These are phyloP conservation scores for Lepidium aucheri DNA, from an alignment of 345 rosid genomes.

Conservation along the genomic window DNA sequence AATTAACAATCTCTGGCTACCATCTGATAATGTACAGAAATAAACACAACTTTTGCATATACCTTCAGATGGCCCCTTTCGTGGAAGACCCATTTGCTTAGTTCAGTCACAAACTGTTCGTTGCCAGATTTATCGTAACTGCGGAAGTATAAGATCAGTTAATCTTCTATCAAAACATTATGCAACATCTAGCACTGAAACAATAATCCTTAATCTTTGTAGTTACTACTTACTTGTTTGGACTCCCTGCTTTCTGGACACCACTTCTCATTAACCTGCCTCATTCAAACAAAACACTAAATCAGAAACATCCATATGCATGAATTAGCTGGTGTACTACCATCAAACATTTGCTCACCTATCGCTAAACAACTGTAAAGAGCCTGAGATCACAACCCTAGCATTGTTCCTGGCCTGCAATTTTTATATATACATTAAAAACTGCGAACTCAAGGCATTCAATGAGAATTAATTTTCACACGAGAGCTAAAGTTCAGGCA, in stretches of 20 bases:
- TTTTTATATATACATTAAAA: not conserved
- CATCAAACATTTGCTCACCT: conserved; percentile 28
- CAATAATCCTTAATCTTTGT: not conserved
- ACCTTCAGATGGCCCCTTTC: conserved; percentile 73
- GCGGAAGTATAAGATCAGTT: conserved; percentile 18
- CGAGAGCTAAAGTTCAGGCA: not conserved
- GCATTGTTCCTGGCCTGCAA: conserved; percentile 78
- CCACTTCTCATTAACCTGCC: conserved; percentile 48
- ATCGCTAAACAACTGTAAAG: conserved; percentile 54
- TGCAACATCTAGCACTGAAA: not conserved
- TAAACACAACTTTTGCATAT: not conserved
- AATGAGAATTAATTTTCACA: not conserved
- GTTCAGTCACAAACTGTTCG: conserved; percentile 60
- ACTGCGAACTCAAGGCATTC: not conserved
- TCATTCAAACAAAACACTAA: conserved; percentile 7
- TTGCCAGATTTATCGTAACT: conserved; percentile 59
- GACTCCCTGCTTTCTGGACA: conserved; percentile 52
- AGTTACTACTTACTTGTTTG: conserved; percentile 34
- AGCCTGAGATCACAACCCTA: conserved; percentile 56
- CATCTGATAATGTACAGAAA: not conserved
- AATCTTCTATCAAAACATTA: not conserved
- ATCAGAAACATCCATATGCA: conserved; percentile 21
- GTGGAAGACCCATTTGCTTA: conserved; percentile 71
- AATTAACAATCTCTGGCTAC: not conserved
- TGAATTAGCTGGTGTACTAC: not conserved